Evolutionary conservation across 805 yeast species (phyloP).

Genomic region (Candida hungchunana): DNA sequence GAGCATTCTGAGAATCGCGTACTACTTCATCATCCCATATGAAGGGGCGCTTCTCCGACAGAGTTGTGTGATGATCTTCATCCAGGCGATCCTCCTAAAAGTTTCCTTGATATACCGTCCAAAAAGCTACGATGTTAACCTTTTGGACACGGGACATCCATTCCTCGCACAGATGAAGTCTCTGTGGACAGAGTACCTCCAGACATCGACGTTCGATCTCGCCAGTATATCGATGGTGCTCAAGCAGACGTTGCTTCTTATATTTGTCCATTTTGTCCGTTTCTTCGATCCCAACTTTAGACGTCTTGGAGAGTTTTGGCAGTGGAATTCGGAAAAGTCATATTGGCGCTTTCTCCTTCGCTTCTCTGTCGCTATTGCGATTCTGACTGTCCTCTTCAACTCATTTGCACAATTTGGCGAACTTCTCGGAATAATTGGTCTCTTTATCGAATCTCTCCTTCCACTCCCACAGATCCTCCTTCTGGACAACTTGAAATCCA

Average conservation of each 20-base stretch:
- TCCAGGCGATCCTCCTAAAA: conserved; percentile 62
- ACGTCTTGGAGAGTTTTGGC: conserved; percentile 76
- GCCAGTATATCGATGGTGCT: conserved; percentile 9
- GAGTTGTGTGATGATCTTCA: conserved; percentile 77
- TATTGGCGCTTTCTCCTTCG: conserved; percentile 61
- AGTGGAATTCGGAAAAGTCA: conserved; percentile 59
- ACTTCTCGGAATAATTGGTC: conserved; percentile 55
- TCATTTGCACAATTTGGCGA: conserved; percentile 38
- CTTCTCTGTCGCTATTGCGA: conserved; percentile 7
- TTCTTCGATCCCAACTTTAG: conserved; percentile 67
- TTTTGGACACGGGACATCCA: conserved; percentile 28
- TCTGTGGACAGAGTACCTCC: conserved; percentile 4
- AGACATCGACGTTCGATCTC: conserved; percentile 4
- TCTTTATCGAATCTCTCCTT: conserved; percentile 66
- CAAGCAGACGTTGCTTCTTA: conserved; percentile 14
- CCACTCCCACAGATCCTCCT: conserved; percentile 79
- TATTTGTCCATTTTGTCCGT: conserved; percentile 40
- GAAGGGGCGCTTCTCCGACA: conserved; percentile 78
- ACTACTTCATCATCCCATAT: conserved; percentile 75
- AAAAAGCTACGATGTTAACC: conserved; percentile 35
- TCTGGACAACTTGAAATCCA: conserved; percentile 58
- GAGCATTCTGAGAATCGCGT: conserved; percentile 65
- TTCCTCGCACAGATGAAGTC: conserved; percentile 3
- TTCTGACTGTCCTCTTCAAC: conserved; percentile 38
- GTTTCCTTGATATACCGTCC: conserved; percentile 59